Percentiles rank a stretch among this genome's conserved stretches.
phyloP scores from a whole-genome alignment of 2,329 filamentous ascomycete species.

The Polychaeton citri region DNA sequence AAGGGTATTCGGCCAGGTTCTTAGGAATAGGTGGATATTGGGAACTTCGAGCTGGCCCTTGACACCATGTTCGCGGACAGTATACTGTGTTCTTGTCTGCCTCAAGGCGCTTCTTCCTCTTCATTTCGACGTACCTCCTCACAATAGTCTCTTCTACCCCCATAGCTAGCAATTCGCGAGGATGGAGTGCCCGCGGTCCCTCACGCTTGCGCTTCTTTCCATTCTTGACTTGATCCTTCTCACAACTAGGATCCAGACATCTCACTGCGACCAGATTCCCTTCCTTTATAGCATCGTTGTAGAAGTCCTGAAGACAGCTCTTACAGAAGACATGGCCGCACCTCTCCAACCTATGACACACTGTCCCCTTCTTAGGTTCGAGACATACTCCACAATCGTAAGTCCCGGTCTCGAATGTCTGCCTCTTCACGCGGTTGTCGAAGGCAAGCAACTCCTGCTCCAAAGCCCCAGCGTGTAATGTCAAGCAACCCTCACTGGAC shows the following conservation, averaged over 20 bases:
- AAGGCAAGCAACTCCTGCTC: slow-evolving; percentile 66
- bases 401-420: slow-evolving; percentile 67
- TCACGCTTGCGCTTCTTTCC: slow-evolving; percentile 33
- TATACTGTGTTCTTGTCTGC: slow-evolving; percentile 85
- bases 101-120: slow-evolving; percentile 85
- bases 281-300: slow-evolving; percentile 73
- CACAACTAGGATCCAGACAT: slow-evolving; percentile 69
- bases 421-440: slow-evolving; percentile 59
- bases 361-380: slow-evolving; percentile 77
- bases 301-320: slow-evolving; percentile 78
- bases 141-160: slow-evolving; percentile 50
- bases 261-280: slow-evolving; percentile 68
- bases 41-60: slow-evolving; percentile 59
- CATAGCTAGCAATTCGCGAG: slow-evolving; percentile 58
- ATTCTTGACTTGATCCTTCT: slow-evolving; percentile 30
- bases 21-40: slow-evolving; percentile 34
- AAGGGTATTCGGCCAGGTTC: slow-evolving; percentile 28
- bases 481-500: slow-evolving; percentile 27
- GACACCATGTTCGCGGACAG: slow-evolving; percentile 85
- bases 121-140: slow-evolving; percentile 75
- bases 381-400: slow-evolving; percentile 83
- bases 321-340: slow-evolving; percentile 89
- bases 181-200: slow-evolving; percentile 56
- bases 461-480: slow-evolving; percentile 30
- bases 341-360: slow-evolving; percentile 67